Evolutionary conservation across 139 green algal genomes (phyloP).

Genomic region (Astrephomene gubernaculifera): DNA sequence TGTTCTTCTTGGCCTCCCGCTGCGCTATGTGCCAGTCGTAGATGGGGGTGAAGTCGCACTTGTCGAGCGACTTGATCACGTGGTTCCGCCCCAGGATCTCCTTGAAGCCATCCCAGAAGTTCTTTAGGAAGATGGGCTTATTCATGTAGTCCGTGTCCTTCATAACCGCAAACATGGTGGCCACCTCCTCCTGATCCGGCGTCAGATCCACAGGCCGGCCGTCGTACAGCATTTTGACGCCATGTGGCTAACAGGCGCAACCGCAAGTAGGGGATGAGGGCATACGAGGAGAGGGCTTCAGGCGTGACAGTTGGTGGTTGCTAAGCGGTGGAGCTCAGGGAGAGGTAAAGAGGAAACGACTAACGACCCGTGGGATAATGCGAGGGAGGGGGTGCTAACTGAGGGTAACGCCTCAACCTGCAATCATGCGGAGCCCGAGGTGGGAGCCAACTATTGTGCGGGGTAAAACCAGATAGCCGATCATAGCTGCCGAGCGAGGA

Average conservation of each 20-base stretch:
- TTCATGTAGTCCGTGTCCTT: slow-evolving; percentile 96
- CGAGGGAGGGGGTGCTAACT: too few relatives aligned
- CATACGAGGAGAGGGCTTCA: too few relatives aligned
- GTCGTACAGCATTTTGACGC: slow-evolving; percentile 98
- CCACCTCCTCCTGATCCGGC: slow-evolving; percentile 88
- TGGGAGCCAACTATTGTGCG: too few relatives aligned
- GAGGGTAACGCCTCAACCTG: too few relatives aligned
- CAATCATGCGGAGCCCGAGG: too few relatives aligned
- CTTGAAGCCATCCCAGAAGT: slow-evolving; percentile 98
- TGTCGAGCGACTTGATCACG: slow-evolving; percentile 88
- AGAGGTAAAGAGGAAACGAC: too few relatives aligned
- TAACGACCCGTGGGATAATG: too few relatives aligned
- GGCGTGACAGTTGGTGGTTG: too few relatives aligned
- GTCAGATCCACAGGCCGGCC: slow-evolving; percentile 92
- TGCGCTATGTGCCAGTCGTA: slow-evolving; percentile 89
- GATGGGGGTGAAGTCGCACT: slow-evolving; percentile 98
- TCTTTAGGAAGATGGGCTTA: slow-evolving; percentile 84
- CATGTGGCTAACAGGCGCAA: slow-evolving; percentile 80
- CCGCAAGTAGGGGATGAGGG: too few relatives aligned
- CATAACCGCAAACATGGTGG: slow-evolving; percentile 97
- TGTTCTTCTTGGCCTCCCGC: slow-evolving; percentile 92
- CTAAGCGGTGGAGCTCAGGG: too few relatives aligned
- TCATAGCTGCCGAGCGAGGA: too few relatives aligned
- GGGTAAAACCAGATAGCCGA: too few relatives aligned
- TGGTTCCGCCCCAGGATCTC: slow-evolving; percentile 90